Evolutionary conservation across 1,139 yeast genomes (phyloP), one percentile per base, ranked within the genome.

Genomic region (Scheffersomyces stambukii): DNA sequence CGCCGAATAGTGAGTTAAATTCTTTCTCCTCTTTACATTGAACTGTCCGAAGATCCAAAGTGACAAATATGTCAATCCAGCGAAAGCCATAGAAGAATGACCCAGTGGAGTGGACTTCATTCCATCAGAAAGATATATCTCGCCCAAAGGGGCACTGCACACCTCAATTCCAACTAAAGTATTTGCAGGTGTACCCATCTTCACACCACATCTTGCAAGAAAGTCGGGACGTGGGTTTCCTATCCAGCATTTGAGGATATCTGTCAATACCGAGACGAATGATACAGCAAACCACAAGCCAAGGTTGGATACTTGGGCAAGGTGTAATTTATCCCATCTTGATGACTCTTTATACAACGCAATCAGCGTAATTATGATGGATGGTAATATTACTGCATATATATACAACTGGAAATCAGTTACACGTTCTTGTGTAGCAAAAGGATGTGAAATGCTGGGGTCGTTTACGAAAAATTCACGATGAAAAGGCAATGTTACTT

Each of bases 201-300:
- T 33, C 3, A 71, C 60, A 1, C 65, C 64, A 48, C 74, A 67
- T 25, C 74, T 44, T 11, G 52, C 60, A 18, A 67, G 43, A 34
- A 67, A 66, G 39, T 67, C 74, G 1, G 74, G 74, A 22, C 74
- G 45, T 3, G 70, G 71, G 31, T 69, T 50, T n/a, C 65, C 65
- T 21, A 67, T 60, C 72, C 72, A 65, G 28, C 59, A 57, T 40
- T 66, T 67, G 28, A 67, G 46, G 14, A 64, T 48, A 40, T 66
- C 73, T n/a, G 71, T 66, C 13, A 52, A 25, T 7, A 50, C 48
- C 4, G 48, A 42, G 16, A 38, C 35, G 12, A 40, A 30, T 15
- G 46, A 27, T 11, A 56, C 41, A 6, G 60, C 41, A 10, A 54
- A 38, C 14, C 42, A 35, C 23, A 57, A 40, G 4, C 58, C 60